Base-by-base conservation (phyloP, 352 stramenopile species). In the Albugo laibachii region DNA sequence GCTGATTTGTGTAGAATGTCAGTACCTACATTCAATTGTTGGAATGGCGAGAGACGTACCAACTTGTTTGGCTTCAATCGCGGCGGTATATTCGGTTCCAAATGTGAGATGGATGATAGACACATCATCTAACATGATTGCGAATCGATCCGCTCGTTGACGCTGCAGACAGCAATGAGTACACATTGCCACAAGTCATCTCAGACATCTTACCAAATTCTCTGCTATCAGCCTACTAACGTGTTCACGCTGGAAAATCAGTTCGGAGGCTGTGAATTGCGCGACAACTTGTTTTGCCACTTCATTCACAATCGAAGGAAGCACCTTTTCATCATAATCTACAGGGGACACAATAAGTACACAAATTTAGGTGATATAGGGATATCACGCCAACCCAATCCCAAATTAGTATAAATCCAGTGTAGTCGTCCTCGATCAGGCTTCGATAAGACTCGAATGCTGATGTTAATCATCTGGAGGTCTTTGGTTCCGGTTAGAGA, bases 381-480 rank as follows among this genome's bases (percentile, higher is more conserved):
- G 42, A 39, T n/a, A n/a, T 2, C 16, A 37, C 12, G 43, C 64
- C n/a, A 56, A 93, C 81, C 81, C 35, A 80, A 69, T 55, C 93
- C 95, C 27, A 98, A 73, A 59, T 92, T 70, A 56, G 83, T 91
- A 72, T 98, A 98, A 57, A 98, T 96, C 80, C 85, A 96, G 48
- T 96, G 91, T 36, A 99, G 74, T 49, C 91, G 66, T 42, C 64
- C 62, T 15, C 80, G 77, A 70, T 97, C 73, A 5, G 95, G 95
- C 62, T 96, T 95, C 61, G 93, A 97, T 54, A 99, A 80, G 45
- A 99, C 95, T 91, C 95, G 92, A 58, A 99, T 91, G 11, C 86
- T 95, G 54, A 99, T 97, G 59, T 97, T 98, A 53, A 99, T 96
- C 93, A 98, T 98, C 74, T 99, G 95, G 56, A 99, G 72, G 72